These are phyloP conservation scores for Neurospora sp. DNA, from an alignment of 495 filamentous ascomycete species.

Conservation along the genomic window DNA sequence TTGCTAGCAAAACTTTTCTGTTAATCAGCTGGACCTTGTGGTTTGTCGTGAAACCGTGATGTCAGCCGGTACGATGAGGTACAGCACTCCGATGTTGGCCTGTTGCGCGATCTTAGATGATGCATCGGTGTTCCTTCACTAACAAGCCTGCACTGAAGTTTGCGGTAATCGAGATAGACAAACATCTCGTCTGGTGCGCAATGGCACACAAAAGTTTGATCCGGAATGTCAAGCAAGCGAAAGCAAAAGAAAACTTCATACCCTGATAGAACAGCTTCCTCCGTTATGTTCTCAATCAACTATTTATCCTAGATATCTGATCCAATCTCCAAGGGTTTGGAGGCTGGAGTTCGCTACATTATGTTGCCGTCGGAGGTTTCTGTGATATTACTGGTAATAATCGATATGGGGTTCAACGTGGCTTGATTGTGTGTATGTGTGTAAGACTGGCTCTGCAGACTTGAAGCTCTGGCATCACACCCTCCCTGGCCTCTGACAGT, in stretches of 20 bases:
- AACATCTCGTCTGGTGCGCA: neutral
- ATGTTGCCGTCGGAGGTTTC: neutral
- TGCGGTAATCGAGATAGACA: neutral
- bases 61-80: neutral
- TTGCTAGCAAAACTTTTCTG: neutral
- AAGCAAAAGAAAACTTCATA: neutral
- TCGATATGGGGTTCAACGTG: no score
- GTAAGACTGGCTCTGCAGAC: no score
- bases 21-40: neutral
- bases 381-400: no score
- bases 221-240: neutral
- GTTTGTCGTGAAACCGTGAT: neutral
- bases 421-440: no score
- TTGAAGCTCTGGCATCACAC: no score
- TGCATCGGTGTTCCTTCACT: neutral
- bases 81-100: neutral
- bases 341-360: neutral
- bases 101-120: neutral
- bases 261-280: neutral
- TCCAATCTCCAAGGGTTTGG: neutral
- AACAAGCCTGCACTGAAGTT: neutral
- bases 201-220: no score
- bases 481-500: no score
- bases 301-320: neutral
- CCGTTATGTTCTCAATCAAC: neutral